Evolutionary conservation across 768 basidiomycete species (phyloP).

Genomic region (Serendipita sp.): DNA sequence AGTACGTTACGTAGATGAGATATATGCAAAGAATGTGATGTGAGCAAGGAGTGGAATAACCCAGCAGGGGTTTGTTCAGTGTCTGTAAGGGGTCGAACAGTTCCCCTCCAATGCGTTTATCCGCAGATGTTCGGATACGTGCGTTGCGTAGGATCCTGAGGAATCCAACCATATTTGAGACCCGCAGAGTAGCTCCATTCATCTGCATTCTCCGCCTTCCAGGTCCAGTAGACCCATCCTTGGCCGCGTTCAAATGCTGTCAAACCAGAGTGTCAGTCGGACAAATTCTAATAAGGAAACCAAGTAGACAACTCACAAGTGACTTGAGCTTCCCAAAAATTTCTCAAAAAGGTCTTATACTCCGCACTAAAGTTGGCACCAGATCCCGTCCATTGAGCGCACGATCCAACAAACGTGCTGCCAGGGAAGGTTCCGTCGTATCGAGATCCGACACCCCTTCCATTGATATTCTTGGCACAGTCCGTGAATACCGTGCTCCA

Average conservation of each 20-base stretch:
- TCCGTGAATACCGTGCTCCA: conserved; percentile 43
- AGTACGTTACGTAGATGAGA: neutral
- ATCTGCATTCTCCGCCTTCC: conserved; percentile 70
- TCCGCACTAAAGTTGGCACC: conserved; percentile 54
- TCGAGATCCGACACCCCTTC: conserved; percentile 47
- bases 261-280: neutral
- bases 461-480: conserved; percentile 53
- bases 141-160: conserved; percentile 35
- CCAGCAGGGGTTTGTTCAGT: too few relatives aligned
- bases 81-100: too few relatives aligned
- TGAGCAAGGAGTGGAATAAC: neutral
- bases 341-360: conserved; percentile 70
- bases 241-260: conserved; percentile 3
- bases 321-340: conserved; percentile 74
- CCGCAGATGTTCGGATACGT: conserved; percentile 50
- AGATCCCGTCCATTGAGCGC: conserved; percentile 56
- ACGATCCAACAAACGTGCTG: conserved; percentile 55
- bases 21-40: neutral
- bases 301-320: conserved; percentile 46
- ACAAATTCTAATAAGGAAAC: conserved; percentile 43
- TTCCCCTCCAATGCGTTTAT: neutral
- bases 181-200: conserved; percentile 88
- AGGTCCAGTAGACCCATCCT: conserved; percentile 28
- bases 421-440: conserved; percentile 51
- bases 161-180: conserved; percentile 72